Evolutionary conservation across 2,329 filamentous ascomycete species (phyloP), one percentile per base, ranked within the genome.

Genomic region (Fusarium sp.): DNA sequence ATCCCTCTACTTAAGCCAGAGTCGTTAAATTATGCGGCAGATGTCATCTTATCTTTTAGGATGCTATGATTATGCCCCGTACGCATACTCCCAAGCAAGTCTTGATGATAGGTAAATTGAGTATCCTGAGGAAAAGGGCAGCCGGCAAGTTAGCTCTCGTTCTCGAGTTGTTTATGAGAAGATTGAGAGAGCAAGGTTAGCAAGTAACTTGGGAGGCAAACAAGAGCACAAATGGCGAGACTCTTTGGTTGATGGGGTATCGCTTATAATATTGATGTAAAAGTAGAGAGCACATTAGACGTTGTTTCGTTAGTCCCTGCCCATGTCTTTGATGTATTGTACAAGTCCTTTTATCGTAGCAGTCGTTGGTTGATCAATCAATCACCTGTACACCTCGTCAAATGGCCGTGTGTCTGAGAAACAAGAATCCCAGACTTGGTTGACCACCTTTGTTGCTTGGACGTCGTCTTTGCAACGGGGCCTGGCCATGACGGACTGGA

Each of bases 371-470:
- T 32, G 30, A 32, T 32, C 30, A n/a, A 52, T 38, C 63, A 58
- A 56, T 85, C 82, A 96, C 82, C 94, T 92, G 83, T 98, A 99
- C 63, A 99, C 95, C 82, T 98, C 96, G 82, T 98, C 95, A 84
- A 99, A 99, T 3, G 97, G 97, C 79, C 97, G 88, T 5, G 96
- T 98, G 84, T 99, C 97, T 61, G 90, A 87, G 82, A 97, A 99
- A 83, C 97, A 99, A 78, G 95, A 98, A 76, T 98, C 95, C 95
- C 96, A 99, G n/a, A 99, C 97, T 83, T 97, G 93, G 83, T 98
- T 97, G 67, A 99, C 95, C 30, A 97, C 92, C 84, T 93, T 94
- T 61, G 91, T 90, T 5, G 97, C 97, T 76, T 98, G 94, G 15
- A 92, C 91, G 78, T 97, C 92, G 82, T 97, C 94, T 82, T 94